Base-by-base conservation (phyloP, 108 stramenopile species). In the Mayamaea pseudoterrestris region DNA sequence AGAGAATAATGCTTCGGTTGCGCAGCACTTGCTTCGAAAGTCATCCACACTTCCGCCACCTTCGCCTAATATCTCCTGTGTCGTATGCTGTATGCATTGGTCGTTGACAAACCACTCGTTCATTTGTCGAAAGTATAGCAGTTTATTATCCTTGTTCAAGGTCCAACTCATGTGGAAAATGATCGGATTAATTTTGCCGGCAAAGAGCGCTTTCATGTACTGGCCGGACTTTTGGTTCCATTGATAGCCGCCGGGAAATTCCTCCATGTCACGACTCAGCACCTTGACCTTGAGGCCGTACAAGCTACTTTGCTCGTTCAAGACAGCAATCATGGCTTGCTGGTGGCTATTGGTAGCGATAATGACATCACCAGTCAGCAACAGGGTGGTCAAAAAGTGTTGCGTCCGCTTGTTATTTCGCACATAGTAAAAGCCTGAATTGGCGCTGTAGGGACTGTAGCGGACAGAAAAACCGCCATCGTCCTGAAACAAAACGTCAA, bases 401-500 rank as follows among this genome's bases (percentile, higher is more conserved):
- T 55, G 41, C 8, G 74, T 80, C 1, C 76, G 55, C 1, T 45
- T 35, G 44, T 80, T 85, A 62, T 71, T 48, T 13, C 74, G 60
- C 22, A 85, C 69, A 34, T 44, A 68, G 49, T 61, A 68, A 30
- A 68, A 56, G 13, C 60, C 59, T 31, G 44, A 48, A 50, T 92
- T 62, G 20, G 78, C 81, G 6, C 49, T 54, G 18, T 67, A 80
- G 0, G 92, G 92, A 1, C 83, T 60, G 44, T 65, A 83, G 28
- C 73, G 44, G 8, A 69, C 30, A 2, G 63, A 25, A 28, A 56
- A 61, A 12, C 73, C 76, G 16, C 88, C 89, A 43, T 94, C 93
- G 48, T 94, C 86, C 55, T 85, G 83, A 37, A 90, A 94, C n/a
- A 65, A 68, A 18, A 66, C 57, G 49, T 90, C 88, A 21, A 68